Conservation (phyloP, 257 asterid species). For the Osmanthus fragrans region DNA sequence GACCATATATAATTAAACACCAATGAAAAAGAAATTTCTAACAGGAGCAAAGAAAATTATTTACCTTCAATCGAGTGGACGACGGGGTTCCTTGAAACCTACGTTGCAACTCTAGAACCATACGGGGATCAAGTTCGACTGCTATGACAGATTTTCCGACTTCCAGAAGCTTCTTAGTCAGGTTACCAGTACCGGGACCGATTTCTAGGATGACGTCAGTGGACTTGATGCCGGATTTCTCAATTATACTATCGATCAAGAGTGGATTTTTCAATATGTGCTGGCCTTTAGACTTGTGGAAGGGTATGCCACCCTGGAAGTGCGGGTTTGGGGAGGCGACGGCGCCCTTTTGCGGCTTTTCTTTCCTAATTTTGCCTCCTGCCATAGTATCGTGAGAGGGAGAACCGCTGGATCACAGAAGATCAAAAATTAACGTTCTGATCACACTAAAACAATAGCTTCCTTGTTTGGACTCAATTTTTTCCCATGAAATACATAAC, state of each 20-base stretch:
- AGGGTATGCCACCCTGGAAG: conserved; percentile 88
- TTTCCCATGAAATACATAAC: no score
- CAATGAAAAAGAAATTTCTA: neutral
- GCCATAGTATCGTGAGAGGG: conserved; percentile 55
- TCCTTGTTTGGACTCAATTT: no score
- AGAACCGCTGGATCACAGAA: neutral
- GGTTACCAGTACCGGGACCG: conserved; percentile 98
- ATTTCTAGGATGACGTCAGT: conserved; percentile 89
- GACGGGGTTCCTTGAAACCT: conserved; percentile 88
- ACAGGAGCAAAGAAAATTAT: neutral
- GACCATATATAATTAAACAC: neutral
- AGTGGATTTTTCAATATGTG: conserved; percentile 91
- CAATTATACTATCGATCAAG: conserved; percentile 72
- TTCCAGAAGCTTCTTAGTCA: conserved; percentile 96
- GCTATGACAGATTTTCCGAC: conserved; percentile 89
- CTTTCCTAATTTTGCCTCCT: conserved; percentile 76
- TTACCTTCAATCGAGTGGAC: conserved; percentile 66
- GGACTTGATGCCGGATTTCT: conserved; percentile 88
- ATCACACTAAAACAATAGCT: no score
- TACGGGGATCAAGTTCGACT: conserved; percentile 92
- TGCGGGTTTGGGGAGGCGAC: conserved; percentile 48
- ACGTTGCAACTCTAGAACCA: conserved; percentile 92
- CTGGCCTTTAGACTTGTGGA: conserved; percentile 97
- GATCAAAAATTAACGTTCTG: no score
- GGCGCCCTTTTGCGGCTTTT: conserved; percentile 40